Evolutionary conservation across 1,139 yeast species (phyloP), one percentile per base, ranked within the genome.

Genomic region (Lodderomyces orthopsilosis): DNA sequence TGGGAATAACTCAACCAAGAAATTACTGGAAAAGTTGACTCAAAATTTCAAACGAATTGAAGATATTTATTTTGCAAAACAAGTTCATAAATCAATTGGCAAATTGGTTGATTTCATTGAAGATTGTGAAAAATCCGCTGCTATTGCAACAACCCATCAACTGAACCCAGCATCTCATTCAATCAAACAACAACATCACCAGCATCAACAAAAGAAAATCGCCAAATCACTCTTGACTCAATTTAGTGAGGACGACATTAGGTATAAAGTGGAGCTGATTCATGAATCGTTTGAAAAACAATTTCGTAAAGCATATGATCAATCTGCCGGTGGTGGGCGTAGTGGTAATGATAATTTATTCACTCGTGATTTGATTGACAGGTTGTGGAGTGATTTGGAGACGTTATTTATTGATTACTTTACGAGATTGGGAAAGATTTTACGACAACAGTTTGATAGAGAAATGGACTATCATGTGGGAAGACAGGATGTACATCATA

Each of bases 101-200:
- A 84, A 81, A 56, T 62, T 86, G 44, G 67, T 77, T 28, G 82
- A 81, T 24, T 84, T 86, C 58, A 77, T 89, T 85, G 32, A 59
- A 30, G 34, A 30, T 30, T 30, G 34, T 15, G 34, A 30, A 10
- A 30, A 30, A 15, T 15, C 19, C 2, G 18, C 34, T 2, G 10
- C 34, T 6, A 14, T 30, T 30, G 18, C 19, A 4, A 4, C 34
- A 7, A 5, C 14, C 15, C 34, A 15, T 30, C 19, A 30, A 8
- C n/a, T 30, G 34, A 30, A 14, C 4, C 19, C n/a, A 5, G 19
- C 10, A 13, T 13, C 19, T 15, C 19, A 30, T 8, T 30, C 34
- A 14, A 30, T 30, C 12, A 30, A 30, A 30, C 34, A 15, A 7
- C 34, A 30, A 30, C 34, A 30, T 30, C 34, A 30, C 12, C 34